Conservation (phyloP, 2,329 filamentous ascomycete species). For the Pseudogymnoascus sp. region DNA sequence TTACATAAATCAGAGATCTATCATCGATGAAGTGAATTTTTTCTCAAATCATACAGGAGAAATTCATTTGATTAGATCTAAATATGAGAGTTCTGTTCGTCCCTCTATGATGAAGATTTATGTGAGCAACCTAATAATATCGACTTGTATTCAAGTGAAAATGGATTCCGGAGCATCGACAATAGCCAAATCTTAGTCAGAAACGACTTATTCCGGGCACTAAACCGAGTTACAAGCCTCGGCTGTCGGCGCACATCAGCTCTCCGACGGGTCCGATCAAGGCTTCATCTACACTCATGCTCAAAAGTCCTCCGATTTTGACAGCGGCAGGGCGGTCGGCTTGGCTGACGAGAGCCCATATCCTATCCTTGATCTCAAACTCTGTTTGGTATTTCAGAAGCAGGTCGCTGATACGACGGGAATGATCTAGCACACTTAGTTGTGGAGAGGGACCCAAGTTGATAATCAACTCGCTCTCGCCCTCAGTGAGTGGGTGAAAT, state of each 20-base stretch:
- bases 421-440: not conserved
- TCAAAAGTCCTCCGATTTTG: not conserved
- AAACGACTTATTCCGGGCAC: not conserved
- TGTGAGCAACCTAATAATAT: too few species aligned
- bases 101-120: too few species aligned
- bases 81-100: too few species aligned
- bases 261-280: not conserved
- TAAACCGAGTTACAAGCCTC: not conserved
- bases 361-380: conserved; percentile 21
- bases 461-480: not conserved
- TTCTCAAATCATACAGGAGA: too few species aligned
- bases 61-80: too few species aligned
- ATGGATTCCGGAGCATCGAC: not conserved
- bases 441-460: not conserved
- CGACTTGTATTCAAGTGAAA: not conserved
- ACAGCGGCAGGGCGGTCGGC: not conserved
- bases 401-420: conserved; percentile 14
- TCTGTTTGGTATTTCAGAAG: conserved; percentile 25
- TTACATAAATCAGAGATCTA: too few species aligned
- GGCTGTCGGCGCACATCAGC: not conserved
- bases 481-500: not conserved
- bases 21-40: too few species aligned
- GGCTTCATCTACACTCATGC: not conserved
- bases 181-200: not conserved
- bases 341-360: conserved; percentile 5